Base-by-base conservation (phyloP, 2,329 filamentous ascomycete species). In the Immersiporthe knoxdaviesiana region DNA sequence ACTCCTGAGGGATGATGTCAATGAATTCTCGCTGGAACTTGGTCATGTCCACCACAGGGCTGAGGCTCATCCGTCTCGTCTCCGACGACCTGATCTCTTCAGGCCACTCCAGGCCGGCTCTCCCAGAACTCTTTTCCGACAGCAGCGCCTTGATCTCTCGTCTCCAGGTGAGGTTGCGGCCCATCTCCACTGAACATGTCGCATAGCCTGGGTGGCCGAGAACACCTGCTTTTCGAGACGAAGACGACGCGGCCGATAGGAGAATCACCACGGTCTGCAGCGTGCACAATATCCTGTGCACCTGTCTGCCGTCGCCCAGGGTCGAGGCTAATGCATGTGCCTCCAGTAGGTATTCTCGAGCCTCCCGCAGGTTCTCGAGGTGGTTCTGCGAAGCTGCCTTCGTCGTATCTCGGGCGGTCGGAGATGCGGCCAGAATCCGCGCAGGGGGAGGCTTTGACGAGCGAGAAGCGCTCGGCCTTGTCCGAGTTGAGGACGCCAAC, bases 11-110 rank as follows among this genome's bases (percentile, higher is more conserved):
- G 7, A 99, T 89, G 63, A 95, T 91, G 75, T 97, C 92, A 64
- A 97, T 85, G 74, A 94, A 97, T 60, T 94, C 88, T 72, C 86
- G 85, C 77, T 95, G 92, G 75, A 97, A 97, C 35, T 84, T 83
- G 58, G 83, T 79, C 74, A 89, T 85, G 72, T 90, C 85, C 12
- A 83, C 79, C 5, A 82, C 78, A 68, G 83, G 77, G 1, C 81
- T 83, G 24, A 87, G 77, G 71, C 84, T 87, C 2, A 76, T 76
- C 32, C 81, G 81, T 58, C 80, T 78, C 6, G 75, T 65, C 35
- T 77, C 75, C 8, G 73, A 63, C 14, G 73, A 73, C 7, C 74
- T 75, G 2, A 79, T 72, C 0, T 80, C 75, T 3, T 81, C 75
- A 21, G 80, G 77, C 73, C 82, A 80, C 32, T 77, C 75, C 16